Evolutionary conservation across 2,329 filamentous ascomycete genomes (phyloP).

Genomic region (Penicillium psychrosexuale): DNA sequence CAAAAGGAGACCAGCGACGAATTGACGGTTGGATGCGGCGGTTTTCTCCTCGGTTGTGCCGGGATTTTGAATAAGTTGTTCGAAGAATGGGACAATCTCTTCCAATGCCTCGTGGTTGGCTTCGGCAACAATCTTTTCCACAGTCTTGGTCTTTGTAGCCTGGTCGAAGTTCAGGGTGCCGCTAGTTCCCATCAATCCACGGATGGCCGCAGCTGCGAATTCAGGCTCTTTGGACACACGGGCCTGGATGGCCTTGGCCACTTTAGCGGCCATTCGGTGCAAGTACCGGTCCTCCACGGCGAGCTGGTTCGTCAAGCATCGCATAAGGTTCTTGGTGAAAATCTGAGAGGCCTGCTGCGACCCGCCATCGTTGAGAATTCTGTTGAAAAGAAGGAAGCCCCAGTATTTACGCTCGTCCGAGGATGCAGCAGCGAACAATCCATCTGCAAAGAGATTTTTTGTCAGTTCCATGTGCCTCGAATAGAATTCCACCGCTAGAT

Average conservation of each 20-base stretch:
- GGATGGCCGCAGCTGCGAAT: constrained; percentile 60
- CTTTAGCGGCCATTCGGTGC: constrained; percentile 72
- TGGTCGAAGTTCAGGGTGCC: constrained; percentile 80
- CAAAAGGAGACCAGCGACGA: constrained; percentile 54
- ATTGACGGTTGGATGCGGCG: constrained; percentile 47
- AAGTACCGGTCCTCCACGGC: constrained; percentile 74
- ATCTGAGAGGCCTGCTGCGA: constrained; percentile 54
- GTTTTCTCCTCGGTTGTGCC: constrained; percentile 45
- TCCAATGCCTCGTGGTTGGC: constrained; percentile 52
- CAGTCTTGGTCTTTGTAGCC: constrained; percentile 77
- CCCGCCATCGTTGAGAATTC: constrained; percentile 60
- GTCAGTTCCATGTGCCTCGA: constrained; percentile 19
- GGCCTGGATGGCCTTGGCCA: constrained; percentile 67
- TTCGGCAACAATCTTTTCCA: constrained; percentile 68
- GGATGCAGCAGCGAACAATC: constrained; percentile 75
- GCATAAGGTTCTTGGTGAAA: constrained; percentile 80
- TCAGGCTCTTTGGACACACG: constrained; percentile 61
- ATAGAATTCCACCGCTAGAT: constrained; percentile 14
- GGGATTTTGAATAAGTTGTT: constrained; percentile 47
- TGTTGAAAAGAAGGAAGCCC: constrained; percentile 83
- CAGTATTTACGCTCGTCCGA: constrained; percentile 89
- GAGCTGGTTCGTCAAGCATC: constrained; percentile 78
- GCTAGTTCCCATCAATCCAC: constrained; percentile 65
- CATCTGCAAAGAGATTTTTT: constrained; percentile 54
- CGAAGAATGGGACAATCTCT: constrained; percentile 54